Conservation (phyloP, 805 yeast genomes). For the Ogataea nonfermentans region DNA sequence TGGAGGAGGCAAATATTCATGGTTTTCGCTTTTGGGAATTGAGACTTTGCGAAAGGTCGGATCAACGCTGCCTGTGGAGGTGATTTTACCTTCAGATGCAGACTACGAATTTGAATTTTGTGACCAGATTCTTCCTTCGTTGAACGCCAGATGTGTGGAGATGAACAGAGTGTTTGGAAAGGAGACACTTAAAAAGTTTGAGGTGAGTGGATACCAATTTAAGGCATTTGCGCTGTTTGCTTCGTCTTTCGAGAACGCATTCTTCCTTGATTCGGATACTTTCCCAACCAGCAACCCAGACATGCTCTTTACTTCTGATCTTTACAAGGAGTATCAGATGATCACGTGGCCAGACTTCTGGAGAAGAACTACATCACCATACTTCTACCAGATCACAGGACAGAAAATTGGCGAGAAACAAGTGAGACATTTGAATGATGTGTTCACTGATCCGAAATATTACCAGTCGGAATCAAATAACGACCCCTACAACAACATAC, state of each 20-base stretch:
- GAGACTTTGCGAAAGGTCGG: constrained; percentile 65
- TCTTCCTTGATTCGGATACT: constrained; percentile 75
- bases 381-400: constrained; percentile 66
- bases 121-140: constrained; percentile 54
- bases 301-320: constrained; percentile 52
- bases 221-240: constrained; percentile 69
- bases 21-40: constrained; percentile 66
- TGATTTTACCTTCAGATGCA: constrained; percentile 65
- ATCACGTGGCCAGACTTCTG: constrained; percentile 86
- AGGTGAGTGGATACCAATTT: constrained; percentile 63
- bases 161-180: constrained; percentile 61
- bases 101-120: constrained; percentile 77
- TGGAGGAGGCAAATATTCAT: constrained; percentile 78
- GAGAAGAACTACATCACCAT: constrained; percentile 79
- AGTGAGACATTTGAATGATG: constrained; percentile 33
- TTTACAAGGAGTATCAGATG: constrained; percentile 51
- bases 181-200: constrained; percentile 44
- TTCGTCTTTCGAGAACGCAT: constrained; percentile 69
- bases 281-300: constrained; percentile 68
- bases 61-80: constrained; percentile 74
- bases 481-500: constrained; percentile 31
- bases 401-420: constrained; percentile 40
- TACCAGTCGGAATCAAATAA: constrained; percentile 37
- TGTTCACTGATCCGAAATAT: constrained; percentile 31
- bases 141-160: constrained; percentile 67